Conservation (phyloP, 2,329 filamentous ascomycete species). For the Trichoderma sp. region DNA sequence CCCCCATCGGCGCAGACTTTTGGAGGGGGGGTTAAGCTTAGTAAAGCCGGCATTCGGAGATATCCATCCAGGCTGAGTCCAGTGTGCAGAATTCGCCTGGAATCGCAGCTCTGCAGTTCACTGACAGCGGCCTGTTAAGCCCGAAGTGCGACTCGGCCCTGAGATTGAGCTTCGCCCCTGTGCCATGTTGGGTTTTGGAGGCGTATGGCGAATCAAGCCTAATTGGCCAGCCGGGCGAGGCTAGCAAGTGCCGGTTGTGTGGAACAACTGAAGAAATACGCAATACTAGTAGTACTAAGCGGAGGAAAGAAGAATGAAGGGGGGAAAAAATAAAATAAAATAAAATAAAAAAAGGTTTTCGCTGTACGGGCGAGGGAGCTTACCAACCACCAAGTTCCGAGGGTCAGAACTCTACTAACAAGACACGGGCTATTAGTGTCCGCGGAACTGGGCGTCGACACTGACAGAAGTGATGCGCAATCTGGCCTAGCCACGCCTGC, state of each 20-base stretch:
- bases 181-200: not conserved
- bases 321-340: too few species aligned
- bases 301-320: not conserved
- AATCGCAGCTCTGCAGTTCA: not conserved
- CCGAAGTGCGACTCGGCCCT: not conserved
- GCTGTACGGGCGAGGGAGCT: not conserved
- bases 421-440: not conserved
- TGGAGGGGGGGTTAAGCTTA: conserved; percentile 7
- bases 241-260: not conserved
- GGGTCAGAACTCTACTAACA: not conserved
- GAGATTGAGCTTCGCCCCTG: not conserved
- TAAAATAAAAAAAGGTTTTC: not conserved
- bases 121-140: not conserved
- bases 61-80: not conserved
- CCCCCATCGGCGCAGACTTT: not conserved
- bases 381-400: not conserved
- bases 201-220: not conserved
- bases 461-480: not conserved
- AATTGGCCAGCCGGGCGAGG: not conserved
- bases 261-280: not conserved
- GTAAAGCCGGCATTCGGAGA: conserved; percentile 3
- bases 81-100: not conserved
- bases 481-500: not conserved
- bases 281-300: too few species aligned
- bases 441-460: not conserved